These are phyloP conservation scores for Colletotrichum sojae DNA, from an alignment of 2,329 filamentous ascomycete genomes.

Conservation along the genomic window DNA sequence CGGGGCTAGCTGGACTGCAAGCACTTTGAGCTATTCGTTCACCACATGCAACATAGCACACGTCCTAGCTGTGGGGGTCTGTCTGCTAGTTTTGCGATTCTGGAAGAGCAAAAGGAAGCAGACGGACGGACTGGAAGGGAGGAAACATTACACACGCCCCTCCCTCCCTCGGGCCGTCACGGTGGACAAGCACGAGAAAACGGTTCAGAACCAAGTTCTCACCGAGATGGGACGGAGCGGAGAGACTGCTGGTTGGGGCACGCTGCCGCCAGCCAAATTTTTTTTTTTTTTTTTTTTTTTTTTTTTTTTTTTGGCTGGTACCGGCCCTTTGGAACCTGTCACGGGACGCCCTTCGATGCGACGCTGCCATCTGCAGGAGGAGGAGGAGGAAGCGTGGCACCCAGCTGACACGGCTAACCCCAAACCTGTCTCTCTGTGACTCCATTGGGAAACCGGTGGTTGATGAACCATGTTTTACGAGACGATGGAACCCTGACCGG, in stretches of 20 bases:
- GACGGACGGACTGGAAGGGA: background rate
- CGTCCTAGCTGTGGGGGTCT: constrained; percentile 17
- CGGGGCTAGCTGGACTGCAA: constrained; percentile 23
- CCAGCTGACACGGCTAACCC: constrained; percentile 22
- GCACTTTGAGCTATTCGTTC: constrained; percentile 27
- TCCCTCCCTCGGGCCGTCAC: background rate
- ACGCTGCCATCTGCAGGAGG: constrained; percentile 36
- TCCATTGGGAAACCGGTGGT: background rate
- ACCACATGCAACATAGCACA: too few species aligned
- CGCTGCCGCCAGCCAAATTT: background rate
- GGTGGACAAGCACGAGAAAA: constrained; percentile 2
- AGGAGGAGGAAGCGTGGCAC: background rate
- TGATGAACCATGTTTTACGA: constrained; percentile 9
- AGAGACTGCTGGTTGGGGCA: background rate
- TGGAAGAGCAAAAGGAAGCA: constrained; percentile 11
- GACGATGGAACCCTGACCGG: constrained; percentile 33
- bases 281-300: background rate
- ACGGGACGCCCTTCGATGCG: constrained; percentile 31
- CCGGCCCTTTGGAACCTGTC: constrained; percentile 35
- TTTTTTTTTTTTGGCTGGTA: constrained; percentile 10
- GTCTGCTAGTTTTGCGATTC: background rate
- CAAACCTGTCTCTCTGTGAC: constrained; percentile 9
- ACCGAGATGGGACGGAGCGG: constrained; percentile 6
- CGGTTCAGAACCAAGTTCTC: constrained; percentile 15
- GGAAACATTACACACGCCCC: background rate